Evolutionary conservation across 352 stramenopile genomes (phyloP).

Genomic region (Vaucheria bursata): DNA sequence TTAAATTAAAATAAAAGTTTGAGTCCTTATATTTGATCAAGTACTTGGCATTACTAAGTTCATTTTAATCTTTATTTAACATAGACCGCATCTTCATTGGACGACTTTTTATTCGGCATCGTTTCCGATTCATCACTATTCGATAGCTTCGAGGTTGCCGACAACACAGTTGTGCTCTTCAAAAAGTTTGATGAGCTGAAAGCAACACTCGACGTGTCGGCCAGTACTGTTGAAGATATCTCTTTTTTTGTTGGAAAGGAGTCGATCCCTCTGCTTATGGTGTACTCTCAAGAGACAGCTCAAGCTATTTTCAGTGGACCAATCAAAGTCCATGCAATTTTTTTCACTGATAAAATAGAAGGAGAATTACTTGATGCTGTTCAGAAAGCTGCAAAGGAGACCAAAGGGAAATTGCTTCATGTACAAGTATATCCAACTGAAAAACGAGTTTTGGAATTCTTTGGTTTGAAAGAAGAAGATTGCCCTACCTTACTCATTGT

Average conservation of each 20-base stretch:
- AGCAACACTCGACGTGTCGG: conserved; percentile 10
- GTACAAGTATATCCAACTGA: conserved; percentile 55
- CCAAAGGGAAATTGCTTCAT: conserved; percentile 28
- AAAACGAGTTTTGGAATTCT: conserved; percentile 82
- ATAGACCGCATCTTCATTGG: neutral
- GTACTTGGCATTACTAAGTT: neutral
- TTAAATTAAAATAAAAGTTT: too few relatives aligned
- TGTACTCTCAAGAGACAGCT: conserved; percentile 31
- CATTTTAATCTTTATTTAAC: neutral
- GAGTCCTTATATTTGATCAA: too few relatives aligned
- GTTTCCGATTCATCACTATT: neutral
- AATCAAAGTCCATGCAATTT: conserved; percentile 22
- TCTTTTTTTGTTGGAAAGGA: conserved; percentile 9
- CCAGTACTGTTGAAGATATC: conserved; percentile 9
- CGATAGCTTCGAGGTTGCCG: conserved; percentile 5
- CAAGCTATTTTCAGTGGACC: conserved; percentile 32
- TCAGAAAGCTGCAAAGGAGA: conserved; percentile 14
- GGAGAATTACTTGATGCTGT: neutral
- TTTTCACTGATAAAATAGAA: conserved; percentile 3
- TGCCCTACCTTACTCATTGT: conserved; percentile 72
- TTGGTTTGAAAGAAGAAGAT: conserved; percentile 71
- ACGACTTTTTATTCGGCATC: neutral
- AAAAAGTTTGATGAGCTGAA: conserved; percentile 43
- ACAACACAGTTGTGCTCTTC: conserved; percentile 29
- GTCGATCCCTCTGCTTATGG: conserved; percentile 38